Conservation (phyloP, 495 filamentous ascomycete species). For the Friedmanniomyces simplex region DNA sequence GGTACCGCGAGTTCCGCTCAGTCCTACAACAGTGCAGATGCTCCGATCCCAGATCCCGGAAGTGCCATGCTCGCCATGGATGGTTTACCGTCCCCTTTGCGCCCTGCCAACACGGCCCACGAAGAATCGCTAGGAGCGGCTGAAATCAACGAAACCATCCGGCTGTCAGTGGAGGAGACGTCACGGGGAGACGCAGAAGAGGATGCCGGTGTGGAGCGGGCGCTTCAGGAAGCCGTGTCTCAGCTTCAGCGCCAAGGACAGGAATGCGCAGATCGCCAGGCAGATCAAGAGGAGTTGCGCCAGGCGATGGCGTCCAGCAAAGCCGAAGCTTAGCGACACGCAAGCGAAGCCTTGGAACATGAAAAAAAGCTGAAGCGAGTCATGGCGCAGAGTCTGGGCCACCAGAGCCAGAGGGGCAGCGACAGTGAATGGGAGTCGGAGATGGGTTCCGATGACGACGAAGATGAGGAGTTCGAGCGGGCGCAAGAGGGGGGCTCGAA, state of each 20-base stretch:
- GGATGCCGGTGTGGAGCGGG: slow-evolving; percentile 55
- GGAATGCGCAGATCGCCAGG: slow-evolving; percentile 45
- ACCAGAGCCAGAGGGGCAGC: slow-evolving; percentile 25
- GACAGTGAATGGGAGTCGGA: slow-evolving; percentile 23
- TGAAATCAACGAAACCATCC: slow-evolving; percentile 61
- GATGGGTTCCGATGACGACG: slow-evolving; percentile 20
- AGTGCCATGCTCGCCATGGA: not conserved
- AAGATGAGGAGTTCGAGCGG: slow-evolving; percentile 35
- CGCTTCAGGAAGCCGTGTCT: slow-evolving; percentile 55
- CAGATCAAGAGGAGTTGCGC: slow-evolving; percentile 53
- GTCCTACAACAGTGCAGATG: no score
- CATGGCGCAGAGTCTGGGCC: slow-evolving; percentile 42
- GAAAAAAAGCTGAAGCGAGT: slow-evolving; percentile 45
- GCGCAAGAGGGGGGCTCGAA: no score
- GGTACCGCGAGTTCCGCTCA: no score
- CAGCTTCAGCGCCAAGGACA: slow-evolving; percentile 38
- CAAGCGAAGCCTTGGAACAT: slow-evolving; percentile 31
- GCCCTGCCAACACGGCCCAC: not conserved
- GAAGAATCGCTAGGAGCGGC: slow-evolving; percentile 24
- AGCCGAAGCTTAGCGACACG: slow-evolving; percentile 32
- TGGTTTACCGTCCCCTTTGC: not conserved
- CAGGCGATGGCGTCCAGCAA: slow-evolving; percentile 22
- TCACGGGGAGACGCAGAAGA: slow-evolving; percentile 56
- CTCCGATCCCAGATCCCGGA: not conserved
- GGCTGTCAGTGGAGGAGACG: slow-evolving; percentile 54